phyloP scores from a whole-genome alignment of 495 filamentous ascomycete species.

The Cercophora newfieldiana region DNA sequence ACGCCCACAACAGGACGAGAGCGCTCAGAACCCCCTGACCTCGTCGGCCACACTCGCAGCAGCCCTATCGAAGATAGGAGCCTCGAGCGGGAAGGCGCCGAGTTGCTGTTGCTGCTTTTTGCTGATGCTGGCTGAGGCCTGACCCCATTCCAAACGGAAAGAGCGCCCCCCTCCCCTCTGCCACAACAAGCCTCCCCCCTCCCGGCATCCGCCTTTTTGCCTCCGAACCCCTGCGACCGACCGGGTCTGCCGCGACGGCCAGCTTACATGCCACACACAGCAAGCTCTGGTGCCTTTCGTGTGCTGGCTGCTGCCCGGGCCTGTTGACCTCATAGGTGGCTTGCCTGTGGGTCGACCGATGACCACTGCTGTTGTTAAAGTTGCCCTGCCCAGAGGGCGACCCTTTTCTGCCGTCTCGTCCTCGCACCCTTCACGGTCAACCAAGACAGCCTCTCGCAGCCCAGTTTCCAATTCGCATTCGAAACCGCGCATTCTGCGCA shows the following conservation, averaged over 20 bases:
- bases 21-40: slow-evolving; percentile 5
- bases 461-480: background rate
- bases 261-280: slow-evolving; percentile 5
- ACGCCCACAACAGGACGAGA: background rate
- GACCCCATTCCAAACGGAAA: background rate
- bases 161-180: background rate
- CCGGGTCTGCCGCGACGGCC: slow-evolving; percentile 13
- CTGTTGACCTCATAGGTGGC: slow-evolving; percentile 16
- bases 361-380: slow-evolving; percentile 9
- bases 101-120: no score
- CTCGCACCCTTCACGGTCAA: background rate
- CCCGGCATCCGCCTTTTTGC: slow-evolving; percentile 10
- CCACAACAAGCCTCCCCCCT: slow-evolving; percentile 1
- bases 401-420: background rate
- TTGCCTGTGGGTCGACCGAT: background rate
- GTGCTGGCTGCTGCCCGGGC: background rate
- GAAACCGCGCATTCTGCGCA: background rate
- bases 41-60: slow-evolving; percentile 11
- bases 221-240: slow-evolving; percentile 11
- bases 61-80: slow-evolving; percentile 21
- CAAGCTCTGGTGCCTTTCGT: background rate
- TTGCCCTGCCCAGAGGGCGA: no score
- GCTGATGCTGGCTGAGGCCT: background rate
- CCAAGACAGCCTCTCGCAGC: background rate
- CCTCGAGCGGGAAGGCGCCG: background rate